A percentile compares a stretch with the other conserved stretches of the same genome.
phyloP scores from a whole-genome alignment of 257 asterid species.

The Salvia splendens region DNA sequence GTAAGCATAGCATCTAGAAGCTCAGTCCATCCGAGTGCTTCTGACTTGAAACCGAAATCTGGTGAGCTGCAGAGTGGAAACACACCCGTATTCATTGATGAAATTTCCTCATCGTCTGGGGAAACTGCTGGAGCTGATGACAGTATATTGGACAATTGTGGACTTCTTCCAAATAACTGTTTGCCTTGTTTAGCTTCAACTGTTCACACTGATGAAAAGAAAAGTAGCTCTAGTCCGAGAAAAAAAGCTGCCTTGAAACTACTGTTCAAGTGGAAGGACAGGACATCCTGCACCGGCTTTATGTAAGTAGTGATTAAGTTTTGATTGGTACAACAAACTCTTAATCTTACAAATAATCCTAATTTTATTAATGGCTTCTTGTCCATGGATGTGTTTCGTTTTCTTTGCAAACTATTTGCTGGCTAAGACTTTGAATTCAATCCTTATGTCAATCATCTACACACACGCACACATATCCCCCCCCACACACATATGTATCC shows the following conservation, averaged over 20 bases:
- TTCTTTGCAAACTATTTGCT: neutral
- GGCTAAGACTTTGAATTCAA: neutral
- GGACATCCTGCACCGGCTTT: constrained; percentile 60
- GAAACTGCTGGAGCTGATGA: constrained; percentile 55
- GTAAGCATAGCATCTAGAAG: constrained; percentile 44
- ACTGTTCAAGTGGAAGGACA: constrained; percentile 83
- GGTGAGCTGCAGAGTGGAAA: constrained; percentile 44
- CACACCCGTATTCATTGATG: constrained; percentile 59
- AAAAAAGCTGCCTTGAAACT: constrained; percentile 76
- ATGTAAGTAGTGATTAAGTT: constrained; percentile 49
- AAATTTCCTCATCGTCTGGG: constrained; percentile 48
- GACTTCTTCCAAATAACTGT: constrained; percentile 72
- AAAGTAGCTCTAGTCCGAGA: constrained; percentile 59
- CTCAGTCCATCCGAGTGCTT: constrained; percentile 34
- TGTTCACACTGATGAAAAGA: constrained; percentile 62
- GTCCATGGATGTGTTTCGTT: neutral
- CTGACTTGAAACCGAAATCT: constrained; percentile 41
- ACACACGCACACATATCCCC: no score
- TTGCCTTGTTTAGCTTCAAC: constrained; percentile 90
- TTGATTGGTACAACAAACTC: neutral
- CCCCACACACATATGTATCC: no score
- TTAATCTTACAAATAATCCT: neutral
- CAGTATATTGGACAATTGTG: constrained; percentile 70
- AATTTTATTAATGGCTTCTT: neutral
- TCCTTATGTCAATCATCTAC: no score